phyloP scores from a whole-genome alignment of 305 asterid genomes.

The Fraxinus paxiana region DNA sequence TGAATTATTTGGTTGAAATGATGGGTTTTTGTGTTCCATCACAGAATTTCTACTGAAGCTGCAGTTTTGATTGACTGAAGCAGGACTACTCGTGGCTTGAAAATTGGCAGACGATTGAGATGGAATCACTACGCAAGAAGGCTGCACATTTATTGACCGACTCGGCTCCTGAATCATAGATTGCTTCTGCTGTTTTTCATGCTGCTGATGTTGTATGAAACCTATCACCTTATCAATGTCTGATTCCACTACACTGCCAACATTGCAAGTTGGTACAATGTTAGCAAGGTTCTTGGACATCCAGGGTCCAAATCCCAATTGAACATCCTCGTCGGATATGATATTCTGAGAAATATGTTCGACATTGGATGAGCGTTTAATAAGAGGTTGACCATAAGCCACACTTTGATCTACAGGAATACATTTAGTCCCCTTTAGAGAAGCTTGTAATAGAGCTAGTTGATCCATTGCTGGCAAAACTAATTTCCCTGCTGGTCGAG shows the following conservation, averaged over 20 bases:
- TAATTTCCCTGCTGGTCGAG: slow-evolving; percentile 48
- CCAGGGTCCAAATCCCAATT: slow-evolving; percentile 47
- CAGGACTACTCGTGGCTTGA: slow-evolving; percentile 46
- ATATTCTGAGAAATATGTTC: slow-evolving; percentile 42
- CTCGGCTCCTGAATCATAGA: slow-evolving; percentile 33
- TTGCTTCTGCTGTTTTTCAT: slow-evolving; percentile 44
- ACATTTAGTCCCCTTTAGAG: slow-evolving; percentile 51
- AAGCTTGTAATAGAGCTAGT: slow-evolving; percentile 45
- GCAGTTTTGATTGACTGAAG: slow-evolving; percentile 36
- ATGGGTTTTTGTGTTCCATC: slow-evolving; percentile 34
- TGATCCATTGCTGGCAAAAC: slow-evolving; percentile 56
- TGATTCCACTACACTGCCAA: slow-evolving; percentile 32
- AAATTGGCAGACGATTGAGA: slow-evolving; percentile 48
- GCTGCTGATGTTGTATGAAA: slow-evolving; percentile 45
- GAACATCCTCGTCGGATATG: slow-evolving; percentile 36
- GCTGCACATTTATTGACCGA: slow-evolving; percentile 56
- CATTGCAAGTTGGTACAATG: slow-evolving; percentile 32
- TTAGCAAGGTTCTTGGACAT: slow-evolving; percentile 36
- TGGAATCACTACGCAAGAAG: slow-evolving; percentile 76
- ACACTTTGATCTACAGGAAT: slow-evolving; percentile 41
- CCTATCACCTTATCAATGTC: slow-evolving; percentile 37
- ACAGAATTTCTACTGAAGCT: slow-evolving; percentile 35
- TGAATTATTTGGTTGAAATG: slow-evolving; percentile 40
- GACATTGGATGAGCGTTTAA: slow-evolving; percentile 45
- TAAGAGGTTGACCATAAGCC: slow-evolving; percentile 52